These are phyloP conservation scores for Tetraselmis striata DNA, from an alignment of 139 green algal genomes.

Conservation along the genomic window DNA sequence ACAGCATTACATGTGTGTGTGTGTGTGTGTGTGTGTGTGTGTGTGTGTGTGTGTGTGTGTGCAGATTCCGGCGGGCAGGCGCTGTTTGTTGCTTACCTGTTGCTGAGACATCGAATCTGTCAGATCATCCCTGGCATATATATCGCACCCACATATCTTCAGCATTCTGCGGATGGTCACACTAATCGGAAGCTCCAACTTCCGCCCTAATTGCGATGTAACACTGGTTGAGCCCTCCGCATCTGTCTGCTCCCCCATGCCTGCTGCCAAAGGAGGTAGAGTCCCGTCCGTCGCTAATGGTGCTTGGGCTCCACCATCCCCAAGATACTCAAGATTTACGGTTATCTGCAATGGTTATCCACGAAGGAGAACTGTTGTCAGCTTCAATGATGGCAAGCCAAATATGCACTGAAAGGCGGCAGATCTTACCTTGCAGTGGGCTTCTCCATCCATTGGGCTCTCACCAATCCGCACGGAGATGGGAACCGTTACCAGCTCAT, in stretches of 20 bases:
- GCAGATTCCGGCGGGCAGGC: not conserved
- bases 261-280: not conserved
- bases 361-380: too few relatives aligned
- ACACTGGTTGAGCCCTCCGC: not conserved
- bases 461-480: too few relatives aligned
- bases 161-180: not conserved
- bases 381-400: too few relatives aligned
- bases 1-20: not conserved
- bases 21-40: not conserved
- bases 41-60: not conserved
- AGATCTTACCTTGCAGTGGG: too few relatives aligned
- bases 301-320: too few relatives aligned
- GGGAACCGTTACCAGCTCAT: too few relatives aligned
- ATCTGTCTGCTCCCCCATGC: not conserved
- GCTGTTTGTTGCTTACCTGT: too few relatives aligned
- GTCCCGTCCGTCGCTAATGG: not conserved
- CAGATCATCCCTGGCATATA: not conserved
- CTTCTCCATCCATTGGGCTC: too few relatives aligned
- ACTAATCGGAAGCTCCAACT: not conserved
- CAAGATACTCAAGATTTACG: not conserved
- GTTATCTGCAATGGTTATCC: not conserved
- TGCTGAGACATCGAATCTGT: too few relatives aligned
- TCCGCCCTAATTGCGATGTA: not conserved
- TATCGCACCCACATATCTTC: not conserved
- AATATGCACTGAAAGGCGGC: too few relatives aligned